Base-by-base conservation (phyloP, 176 grass and related monocot genomes). In the Eremochloa ophiuroides region DNA sequence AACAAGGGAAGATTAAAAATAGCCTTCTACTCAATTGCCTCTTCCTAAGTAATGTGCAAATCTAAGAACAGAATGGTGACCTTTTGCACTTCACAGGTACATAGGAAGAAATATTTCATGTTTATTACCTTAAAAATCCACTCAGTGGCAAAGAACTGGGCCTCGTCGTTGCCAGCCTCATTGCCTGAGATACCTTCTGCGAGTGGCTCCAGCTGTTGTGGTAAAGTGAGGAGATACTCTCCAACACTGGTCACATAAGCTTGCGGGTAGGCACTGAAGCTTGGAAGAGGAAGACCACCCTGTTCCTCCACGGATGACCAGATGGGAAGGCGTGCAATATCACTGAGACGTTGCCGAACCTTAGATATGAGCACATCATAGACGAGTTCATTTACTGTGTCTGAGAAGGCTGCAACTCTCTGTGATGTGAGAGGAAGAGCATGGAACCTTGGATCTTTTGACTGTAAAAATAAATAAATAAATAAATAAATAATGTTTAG, bases 191-290 rank as follows among this genome's bases (percentile, higher is more conserved):
- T 87, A 68, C 87, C 91, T 90, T 99, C 97, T 62, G 91, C 87
- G 7, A 99, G 84, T 71, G 97, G 97, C 82, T 99, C 97, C 72
- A 99, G 68, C 67, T 99, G 97, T 50, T 99, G 93, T 5, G 97
- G 93, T 65, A 99, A 90, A 85, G 97, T 99, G 71, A 99, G 93
- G 60, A 99, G 91, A 90, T 99, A 99, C 85, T 99, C 97, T 27
- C 91, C 93, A 39, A 99, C 89, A 55, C 87, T 93, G 28, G 93
- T 99, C 41, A 99, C 91, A 43, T 99, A 96, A 40, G 93, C 79
- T 82, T 99, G 93, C 14, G 93, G 97, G 69, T 99, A 99, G 27
- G 97, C 97, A 18, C 97, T 99, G 78, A 99, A 99, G 85, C 87
- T 99, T 82, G 93, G 97, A 78, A 99, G 86, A 63, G 97, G 93